Conservation (phyloP, 2,329 filamentous ascomycete genomes). For the Aspergillus candidus region DNA sequence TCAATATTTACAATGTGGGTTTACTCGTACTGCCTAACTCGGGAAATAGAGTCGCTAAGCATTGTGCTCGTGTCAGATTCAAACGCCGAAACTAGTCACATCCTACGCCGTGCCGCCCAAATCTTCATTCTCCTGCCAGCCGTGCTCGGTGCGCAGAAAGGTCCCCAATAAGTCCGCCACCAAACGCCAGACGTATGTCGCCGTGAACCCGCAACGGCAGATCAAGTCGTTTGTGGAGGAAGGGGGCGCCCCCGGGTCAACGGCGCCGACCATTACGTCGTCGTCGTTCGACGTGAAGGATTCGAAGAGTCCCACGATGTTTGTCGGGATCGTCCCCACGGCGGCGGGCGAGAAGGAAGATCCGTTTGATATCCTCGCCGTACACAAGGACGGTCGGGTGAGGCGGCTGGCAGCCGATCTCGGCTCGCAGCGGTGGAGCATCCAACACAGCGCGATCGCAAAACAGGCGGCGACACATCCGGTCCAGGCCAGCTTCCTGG, state of each 20-base stretch:
- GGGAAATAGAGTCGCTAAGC: background rate
- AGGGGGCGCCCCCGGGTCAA: constrained; percentile 25
- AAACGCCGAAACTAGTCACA: constrained; percentile 54
- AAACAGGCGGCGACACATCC: constrained; percentile 23
- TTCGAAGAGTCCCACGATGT: constrained; percentile 33
- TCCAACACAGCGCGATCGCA: constrained; percentile 29
- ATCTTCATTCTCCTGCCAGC: constrained; percentile 51
- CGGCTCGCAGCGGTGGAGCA: constrained; percentile 35
- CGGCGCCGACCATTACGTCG: constrained; percentile 33
- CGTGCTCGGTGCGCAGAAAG: constrained; percentile 54
- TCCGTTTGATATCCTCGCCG: constrained; percentile 35
- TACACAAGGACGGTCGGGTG: constrained; percentile 41
- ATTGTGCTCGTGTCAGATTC: constrained; percentile 42
- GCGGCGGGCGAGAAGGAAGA: constrained; percentile 20
- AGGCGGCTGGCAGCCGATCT: constrained; percentile 37
- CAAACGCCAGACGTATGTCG: constrained; percentile 53
- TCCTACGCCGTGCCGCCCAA: constrained; percentile 59
- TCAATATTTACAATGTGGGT: constrained; percentile 58
- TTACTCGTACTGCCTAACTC: background rate
- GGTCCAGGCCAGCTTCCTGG: constrained; percentile 32
- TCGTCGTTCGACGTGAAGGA: constrained; percentile 34
- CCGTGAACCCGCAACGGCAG: constrained; percentile 44
- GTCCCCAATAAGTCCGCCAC: constrained; percentile 37
- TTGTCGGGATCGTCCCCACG: constrained; percentile 34
- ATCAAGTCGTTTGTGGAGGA: constrained; percentile 53